A percentile compares a stretch with the other conserved stretches of the same genome.
Evolutionary conservation across 2,329 filamentous ascomycete species (phyloP).

Genomic region (Trichoderma atrobrunneum): DNA sequence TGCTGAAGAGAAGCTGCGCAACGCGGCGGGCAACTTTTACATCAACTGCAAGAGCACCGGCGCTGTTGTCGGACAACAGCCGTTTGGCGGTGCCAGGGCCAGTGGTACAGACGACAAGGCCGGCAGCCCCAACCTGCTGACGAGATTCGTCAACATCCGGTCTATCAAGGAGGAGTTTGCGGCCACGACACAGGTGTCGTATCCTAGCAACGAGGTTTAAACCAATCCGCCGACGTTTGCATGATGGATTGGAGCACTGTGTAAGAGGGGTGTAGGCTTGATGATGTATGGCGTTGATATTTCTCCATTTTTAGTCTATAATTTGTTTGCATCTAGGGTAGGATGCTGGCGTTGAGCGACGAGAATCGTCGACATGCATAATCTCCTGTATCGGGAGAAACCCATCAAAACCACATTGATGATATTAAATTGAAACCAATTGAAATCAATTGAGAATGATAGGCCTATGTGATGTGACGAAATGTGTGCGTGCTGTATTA

Average conservation of each 20-base stretch:
- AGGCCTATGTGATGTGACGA: neutral
- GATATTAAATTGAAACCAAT: neutral
- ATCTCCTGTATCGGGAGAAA: neutral
- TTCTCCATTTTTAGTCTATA: neutral
- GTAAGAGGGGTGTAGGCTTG: neutral
- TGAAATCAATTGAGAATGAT: neutral
- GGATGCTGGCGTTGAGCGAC: slow-evolving; percentile 3
- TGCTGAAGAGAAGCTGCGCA: slow-evolving; percentile 68
- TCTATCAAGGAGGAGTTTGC: slow-evolving; percentile 75
- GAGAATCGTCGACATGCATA: neutral
- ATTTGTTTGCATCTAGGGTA: neutral
- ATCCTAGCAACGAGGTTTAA: slow-evolving; percentile 68
- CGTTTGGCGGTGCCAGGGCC: slow-evolving; percentile 66
- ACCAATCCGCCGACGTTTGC: neutral
- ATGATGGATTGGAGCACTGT: neutral
- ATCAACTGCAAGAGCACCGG: slow-evolving; percentile 80
- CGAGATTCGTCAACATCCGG: slow-evolving; percentile 63
- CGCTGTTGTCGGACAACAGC: slow-evolving; percentile 70
- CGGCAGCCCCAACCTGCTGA: slow-evolving; percentile 61
- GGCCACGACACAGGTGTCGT: slow-evolving; percentile 59
- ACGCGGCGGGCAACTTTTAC: slow-evolving; percentile 80
- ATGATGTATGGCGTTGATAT: slow-evolving; percentile 4
- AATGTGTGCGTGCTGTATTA: neutral
- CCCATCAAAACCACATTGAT: neutral
- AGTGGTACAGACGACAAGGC: slow-evolving; percentile 74